A percentile compares a stretch with the other conserved stretches of the same genome.
These are phyloP conservation scores for Yarrowia deformans DNA, from an alignment of 805 yeast species.

Conservation along the genomic window DNA sequence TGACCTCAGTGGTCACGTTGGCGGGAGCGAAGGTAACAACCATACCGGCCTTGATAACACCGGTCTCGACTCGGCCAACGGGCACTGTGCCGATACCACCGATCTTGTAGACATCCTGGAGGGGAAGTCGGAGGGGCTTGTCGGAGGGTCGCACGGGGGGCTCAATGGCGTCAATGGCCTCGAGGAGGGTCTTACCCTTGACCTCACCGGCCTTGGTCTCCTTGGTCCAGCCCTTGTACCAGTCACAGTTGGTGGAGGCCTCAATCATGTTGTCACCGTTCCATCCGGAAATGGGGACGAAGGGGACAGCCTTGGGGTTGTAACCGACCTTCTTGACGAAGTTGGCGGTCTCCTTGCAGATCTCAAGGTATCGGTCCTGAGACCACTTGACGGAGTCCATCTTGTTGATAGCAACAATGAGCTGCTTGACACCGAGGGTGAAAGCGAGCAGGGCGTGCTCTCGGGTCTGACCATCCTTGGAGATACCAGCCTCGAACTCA, in stretches of 20 bases:
- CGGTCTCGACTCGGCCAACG: conserved; percentile 94
- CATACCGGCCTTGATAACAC: conserved; percentile 91
- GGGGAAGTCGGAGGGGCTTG: conserved; percentile 88
- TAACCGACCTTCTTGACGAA: conserved; percentile 86
- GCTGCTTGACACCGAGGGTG: conserved; percentile 87
- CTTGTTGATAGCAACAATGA: conserved; percentile 91
- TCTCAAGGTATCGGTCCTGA: conserved; percentile 80
- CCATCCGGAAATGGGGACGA: conserved; percentile 93
- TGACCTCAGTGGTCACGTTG: conserved; percentile 88
- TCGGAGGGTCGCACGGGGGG: conserved; percentile 82
- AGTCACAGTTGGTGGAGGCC: conserved; percentile 79
- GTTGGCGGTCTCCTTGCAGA: conserved; percentile 75
- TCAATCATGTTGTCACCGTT: conserved; percentile 94
- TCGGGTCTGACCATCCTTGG: conserved; percentile 94
- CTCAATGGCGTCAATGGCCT: conserved; percentile 84
- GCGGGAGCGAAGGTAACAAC: conserved; percentile 89
- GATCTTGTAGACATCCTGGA: conserved; percentile 91
- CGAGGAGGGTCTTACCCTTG: conserved; percentile 83
- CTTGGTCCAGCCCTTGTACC: conserved; percentile 88
- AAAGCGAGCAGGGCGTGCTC: conserved; percentile 90
- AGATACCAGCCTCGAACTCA: conserved; percentile 96
- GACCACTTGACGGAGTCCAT: conserved; percentile 94
- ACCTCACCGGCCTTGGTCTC: conserved; percentile 74
- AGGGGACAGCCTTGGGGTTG: conserved; percentile 81
- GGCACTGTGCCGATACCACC: conserved; percentile 94